Conservation (phyloP, 164 flowering plant species). For the Vitis rupestris region DNA sequence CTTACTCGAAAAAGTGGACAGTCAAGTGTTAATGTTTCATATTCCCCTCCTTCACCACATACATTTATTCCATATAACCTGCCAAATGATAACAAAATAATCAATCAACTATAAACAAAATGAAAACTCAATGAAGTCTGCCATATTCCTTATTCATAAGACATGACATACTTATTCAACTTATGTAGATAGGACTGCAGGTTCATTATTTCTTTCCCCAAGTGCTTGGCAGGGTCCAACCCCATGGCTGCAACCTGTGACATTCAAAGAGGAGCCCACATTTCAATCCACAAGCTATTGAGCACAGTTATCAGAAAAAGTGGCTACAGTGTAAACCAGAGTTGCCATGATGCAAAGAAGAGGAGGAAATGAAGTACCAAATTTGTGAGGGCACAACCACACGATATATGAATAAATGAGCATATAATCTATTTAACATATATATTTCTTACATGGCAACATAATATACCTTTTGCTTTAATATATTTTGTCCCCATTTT, state of each 20-base stretch:
- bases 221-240: conserved; percentile 78
- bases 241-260: conserved; percentile 92
- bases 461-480: neutral
- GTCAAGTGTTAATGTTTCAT: conserved; percentile 93
- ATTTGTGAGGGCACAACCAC: neutral
- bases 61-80: conserved; percentile 90
- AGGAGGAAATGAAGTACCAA: neutral
- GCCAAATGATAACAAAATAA: conserved; percentile 18
- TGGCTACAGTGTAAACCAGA: neutral
- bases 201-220: conserved; percentile 73
- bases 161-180: conserved; percentile 65
- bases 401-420: neutral
- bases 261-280: neutral
- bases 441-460: neutral
- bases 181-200: conserved; percentile 62
- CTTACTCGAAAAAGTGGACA: conserved; percentile 87
- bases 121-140: no score
- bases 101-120: neutral
- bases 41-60: conserved; percentile 99
- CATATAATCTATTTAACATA: neutral
- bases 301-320: neutral
- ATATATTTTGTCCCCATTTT: neutral
- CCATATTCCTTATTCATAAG: no score
- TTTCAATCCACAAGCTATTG: neutral
- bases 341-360: neutral